These are phyloP conservation scores for Citeromyces hawaiiensis DNA, from an alignment of 1,139 yeast genomes.

Conservation along the genomic window DNA sequence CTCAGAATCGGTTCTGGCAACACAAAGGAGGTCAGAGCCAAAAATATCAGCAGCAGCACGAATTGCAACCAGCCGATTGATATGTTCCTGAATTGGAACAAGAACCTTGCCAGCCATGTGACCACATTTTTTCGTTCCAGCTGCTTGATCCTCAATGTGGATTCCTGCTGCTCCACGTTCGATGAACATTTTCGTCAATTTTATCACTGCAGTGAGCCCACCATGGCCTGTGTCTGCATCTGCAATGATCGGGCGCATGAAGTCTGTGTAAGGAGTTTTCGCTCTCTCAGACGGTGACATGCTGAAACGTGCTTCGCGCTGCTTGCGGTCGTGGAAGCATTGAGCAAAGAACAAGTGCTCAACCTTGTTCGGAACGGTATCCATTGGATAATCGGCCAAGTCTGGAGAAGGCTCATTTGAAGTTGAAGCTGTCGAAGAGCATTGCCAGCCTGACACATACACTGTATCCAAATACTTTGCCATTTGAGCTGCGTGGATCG, in stretches of 20 bases:
- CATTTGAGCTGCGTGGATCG: constrained; percentile 94
- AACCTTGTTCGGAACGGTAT: constrained; percentile 97
- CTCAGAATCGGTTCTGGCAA: constrained; percentile 95
- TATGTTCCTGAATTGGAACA: constrained; percentile 95
- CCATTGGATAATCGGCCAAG: constrained; percentile 96
- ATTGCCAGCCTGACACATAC: constrained; percentile 97
- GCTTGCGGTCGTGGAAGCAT: constrained; percentile 94
- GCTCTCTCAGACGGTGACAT: constrained; percentile 51
- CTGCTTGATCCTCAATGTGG: constrained; percentile 97
- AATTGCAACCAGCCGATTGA: constrained; percentile 84
- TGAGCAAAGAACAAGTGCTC: constrained; percentile 97
- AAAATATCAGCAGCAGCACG: constrained; percentile 93
- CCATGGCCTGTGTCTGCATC: constrained; percentile 99
- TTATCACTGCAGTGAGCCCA: constrained; percentile 91
- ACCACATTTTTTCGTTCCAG: constrained; percentile 97
- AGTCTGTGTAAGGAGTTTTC: constrained; percentile 56
- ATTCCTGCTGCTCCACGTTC: constrained; percentile 99
- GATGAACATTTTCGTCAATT: constrained; percentile 89
- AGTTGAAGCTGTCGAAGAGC: constrained; percentile 94
- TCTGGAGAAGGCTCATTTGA: constrained; percentile 97
- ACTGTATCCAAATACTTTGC: constrained; percentile 87
- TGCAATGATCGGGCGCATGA: constrained; percentile 87
- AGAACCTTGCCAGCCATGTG: constrained; percentile 98
- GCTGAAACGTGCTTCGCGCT: constrained; percentile 70
- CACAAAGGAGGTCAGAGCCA: constrained; percentile 73